Conservation (phyloP, 306 rosid genomes). For the Trifolium repens region DNA sequence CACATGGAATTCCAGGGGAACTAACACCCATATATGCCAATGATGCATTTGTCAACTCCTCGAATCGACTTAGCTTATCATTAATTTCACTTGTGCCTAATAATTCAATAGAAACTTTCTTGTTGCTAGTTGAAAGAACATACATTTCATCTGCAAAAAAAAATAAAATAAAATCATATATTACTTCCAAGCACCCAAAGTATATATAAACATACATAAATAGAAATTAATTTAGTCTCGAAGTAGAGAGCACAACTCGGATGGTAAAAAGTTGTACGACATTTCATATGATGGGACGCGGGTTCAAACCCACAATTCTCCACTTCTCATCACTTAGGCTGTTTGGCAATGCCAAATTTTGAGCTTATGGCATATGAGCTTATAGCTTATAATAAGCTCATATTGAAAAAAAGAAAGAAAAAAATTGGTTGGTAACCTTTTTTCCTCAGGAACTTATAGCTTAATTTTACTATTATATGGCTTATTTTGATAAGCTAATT, state of each 20-base stretch:
- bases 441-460: neutral
- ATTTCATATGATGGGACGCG: neutral
- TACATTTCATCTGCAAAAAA: constrained; percentile 93
- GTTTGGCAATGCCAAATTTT: neutral
- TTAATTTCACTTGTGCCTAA: constrained; percentile 86
- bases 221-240: neutral
- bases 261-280: too few species aligned
- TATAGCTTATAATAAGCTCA: neutral
- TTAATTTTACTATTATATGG: too few species aligned
- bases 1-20: constrained; percentile 66
- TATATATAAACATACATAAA: neutral
- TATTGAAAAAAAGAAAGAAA: too few species aligned
- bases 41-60: constrained; percentile 77
- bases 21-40: constrained; percentile 76
- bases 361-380: neutral
- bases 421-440: too few species aligned
- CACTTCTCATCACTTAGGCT: neutral
- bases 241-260: neutral
- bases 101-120: constrained; percentile 74
- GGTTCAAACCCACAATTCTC: neutral
- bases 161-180: constrained; percentile 35
- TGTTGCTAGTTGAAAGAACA: constrained; percentile 82
- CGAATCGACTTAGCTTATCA: constrained; percentile 82
- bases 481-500: neutral
- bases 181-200: neutral